Percentiles rank a stretch among this genome's conserved stretches.
phyloP scores from a whole-genome alignment of 257 asterid genomes.

The Ehretia macrophylla region DNA sequence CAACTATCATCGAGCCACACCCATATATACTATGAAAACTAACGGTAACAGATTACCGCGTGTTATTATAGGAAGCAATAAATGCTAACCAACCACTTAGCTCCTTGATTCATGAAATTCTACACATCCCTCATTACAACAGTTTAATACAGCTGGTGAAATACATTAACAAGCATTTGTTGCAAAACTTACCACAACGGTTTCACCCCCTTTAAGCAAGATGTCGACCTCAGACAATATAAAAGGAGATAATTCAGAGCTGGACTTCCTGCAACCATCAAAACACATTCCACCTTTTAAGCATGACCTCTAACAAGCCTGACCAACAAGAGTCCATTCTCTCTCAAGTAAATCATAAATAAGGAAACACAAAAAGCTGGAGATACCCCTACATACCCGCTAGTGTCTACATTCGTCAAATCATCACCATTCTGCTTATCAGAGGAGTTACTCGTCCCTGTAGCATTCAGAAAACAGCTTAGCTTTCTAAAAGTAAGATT shows the following conservation, averaged over 20 bases:
- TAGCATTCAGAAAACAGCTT: conserved; percentile 22
- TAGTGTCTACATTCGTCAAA: conserved; percentile 38
- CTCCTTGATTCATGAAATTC: not conserved
- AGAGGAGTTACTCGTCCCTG: conserved; percentile 54
- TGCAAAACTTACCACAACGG: conserved; percentile 55
- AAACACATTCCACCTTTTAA: conserved; percentile 19
- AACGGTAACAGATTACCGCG: too few relatives aligned
- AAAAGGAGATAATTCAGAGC: conserved; percentile 50
- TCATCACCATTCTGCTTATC: conserved; percentile 38
- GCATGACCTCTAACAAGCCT: too few relatives aligned
- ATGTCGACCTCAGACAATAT: conserved; percentile 67
- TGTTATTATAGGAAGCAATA: not conserved
- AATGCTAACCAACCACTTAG: not conserved
- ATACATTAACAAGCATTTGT: not conserved
- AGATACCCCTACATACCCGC: conserved; percentile 49
- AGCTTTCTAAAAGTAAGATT: not conserved
- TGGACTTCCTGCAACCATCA: conserved; percentile 51
- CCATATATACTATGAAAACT: too few relatives aligned
- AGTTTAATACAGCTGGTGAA: not conserved
- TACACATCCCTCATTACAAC: not conserved
- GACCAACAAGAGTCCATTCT: too few relatives aligned
- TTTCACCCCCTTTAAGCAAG: conserved; percentile 65
- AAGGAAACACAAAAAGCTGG: conserved; percentile 9
- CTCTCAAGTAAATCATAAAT: not conserved
- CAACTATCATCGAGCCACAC: too few relatives aligned